These are phyloP conservation scores for Aschersonia sp. DNA, from an alignment of 2,329 filamentous ascomycete genomes.

Conservation along the genomic window DNA sequence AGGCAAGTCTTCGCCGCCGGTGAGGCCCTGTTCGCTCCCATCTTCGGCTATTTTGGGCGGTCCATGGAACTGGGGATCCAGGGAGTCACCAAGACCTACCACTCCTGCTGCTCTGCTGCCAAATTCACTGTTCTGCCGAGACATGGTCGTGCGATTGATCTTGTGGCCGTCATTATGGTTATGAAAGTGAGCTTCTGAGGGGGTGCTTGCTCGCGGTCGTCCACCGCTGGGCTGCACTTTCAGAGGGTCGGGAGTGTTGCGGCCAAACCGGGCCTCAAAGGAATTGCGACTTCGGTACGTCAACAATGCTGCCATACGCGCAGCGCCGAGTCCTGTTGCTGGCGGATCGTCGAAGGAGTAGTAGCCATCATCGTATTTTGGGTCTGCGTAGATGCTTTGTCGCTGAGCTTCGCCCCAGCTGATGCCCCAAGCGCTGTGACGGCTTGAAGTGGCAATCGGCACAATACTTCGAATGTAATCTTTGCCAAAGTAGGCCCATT, in stretches of 20 bases:
- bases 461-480: constrained; percentile 71
- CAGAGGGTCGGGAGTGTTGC: constrained; percentile 78
- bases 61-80: constrained; percentile 57
- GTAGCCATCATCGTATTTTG: constrained; percentile 96
- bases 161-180: constrained; percentile 76
- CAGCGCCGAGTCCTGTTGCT: constrained; percentile 73
- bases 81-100: constrained; percentile 11
- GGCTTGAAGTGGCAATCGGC: constrained; percentile 71
- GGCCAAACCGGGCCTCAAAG: constrained; percentile 87
- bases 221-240: constrained; percentile 74
- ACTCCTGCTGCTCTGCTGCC: constrained; percentile 9
- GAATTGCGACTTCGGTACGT: constrained; percentile 96
- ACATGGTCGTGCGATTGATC: constrained; percentile 37
- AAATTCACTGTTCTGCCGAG: constrained; percentile 28
- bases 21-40: constrained; percentile 14
- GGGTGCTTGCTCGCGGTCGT: constrained; percentile 41
- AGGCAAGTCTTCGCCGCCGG: constrained; percentile 34
- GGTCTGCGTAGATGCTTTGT: constrained; percentile 93
- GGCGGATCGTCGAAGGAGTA: constrained; percentile 82
- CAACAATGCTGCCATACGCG: constrained; percentile 89
- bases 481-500: constrained; percentile 83
- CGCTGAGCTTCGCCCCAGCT: constrained; percentile 83
- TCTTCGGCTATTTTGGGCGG: constrained; percentile 17
- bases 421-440: constrained; percentile 81
- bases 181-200: constrained; percentile 60